Conservation (phyloP, 495 filamentous ascomycete genomes). For the Hypomontagnella monticulosa region DNA sequence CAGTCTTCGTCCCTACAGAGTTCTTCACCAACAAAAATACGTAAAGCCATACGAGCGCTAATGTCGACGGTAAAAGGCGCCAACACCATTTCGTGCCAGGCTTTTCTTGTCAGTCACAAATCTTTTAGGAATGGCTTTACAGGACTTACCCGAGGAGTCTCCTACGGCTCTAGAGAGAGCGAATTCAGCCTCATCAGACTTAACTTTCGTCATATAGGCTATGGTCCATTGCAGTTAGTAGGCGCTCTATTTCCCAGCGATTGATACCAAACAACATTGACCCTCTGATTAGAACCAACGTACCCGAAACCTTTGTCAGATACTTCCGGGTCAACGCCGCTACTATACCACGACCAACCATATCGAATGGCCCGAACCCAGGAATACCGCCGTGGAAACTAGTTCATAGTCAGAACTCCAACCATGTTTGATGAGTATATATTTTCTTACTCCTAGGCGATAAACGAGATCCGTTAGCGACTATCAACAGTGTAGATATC, state of each 20-base stretch:
- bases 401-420: no score
- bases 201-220: slow-evolving; percentile 47
- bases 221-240: neutral
- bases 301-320: slow-evolving; percentile 52
- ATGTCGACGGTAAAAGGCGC: slow-evolving; percentile 40
- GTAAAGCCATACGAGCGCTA: slow-evolving; percentile 55
- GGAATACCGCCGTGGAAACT: slow-evolving; percentile 54
- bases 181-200: slow-evolving; percentile 55
- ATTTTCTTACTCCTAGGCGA: neutral
- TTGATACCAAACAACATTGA: no score
- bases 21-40: slow-evolving; percentile 60
- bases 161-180: slow-evolving; percentile 48
- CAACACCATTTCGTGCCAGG: slow-evolving; percentile 43
- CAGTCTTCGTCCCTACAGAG: slow-evolving; percentile 57
- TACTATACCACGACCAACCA: slow-evolving; percentile 41
- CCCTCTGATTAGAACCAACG: neutral
- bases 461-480: neutral
- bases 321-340: slow-evolving; percentile 55
- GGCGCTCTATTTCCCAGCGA: neutral
- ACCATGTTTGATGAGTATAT: no score
- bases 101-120: slow-evolving; percentile 15
- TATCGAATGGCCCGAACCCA: slow-evolving; percentile 57
- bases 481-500: no score
- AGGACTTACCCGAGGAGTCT: slow-evolving; percentile 16
- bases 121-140: neutral